Percentiles rank a stretch among this genome's conserved stretches.
Conservation (phyloP, 2,329 filamentous ascomycete species). For the Calonectria naviculata region DNA sequence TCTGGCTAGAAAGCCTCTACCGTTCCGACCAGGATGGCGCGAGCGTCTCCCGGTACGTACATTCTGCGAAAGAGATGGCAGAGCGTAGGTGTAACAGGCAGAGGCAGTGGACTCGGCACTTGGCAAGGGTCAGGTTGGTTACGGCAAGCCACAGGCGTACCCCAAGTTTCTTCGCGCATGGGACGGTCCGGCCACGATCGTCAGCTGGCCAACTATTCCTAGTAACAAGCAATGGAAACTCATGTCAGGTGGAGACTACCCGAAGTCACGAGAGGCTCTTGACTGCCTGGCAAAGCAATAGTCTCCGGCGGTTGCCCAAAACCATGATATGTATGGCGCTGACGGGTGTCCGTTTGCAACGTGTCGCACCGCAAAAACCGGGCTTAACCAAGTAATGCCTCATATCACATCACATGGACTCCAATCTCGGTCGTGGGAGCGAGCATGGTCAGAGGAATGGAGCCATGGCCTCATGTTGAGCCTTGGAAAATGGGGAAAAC, state of each 20-base stretch:
- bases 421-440: conserved; percentile 30
- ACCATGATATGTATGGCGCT: conserved; percentile 3
- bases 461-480: conserved; percentile 31
- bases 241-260: conserved; percentile 13
- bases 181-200: conserved; percentile 26
- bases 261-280: conserved; percentile 1
- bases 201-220: conserved; percentile 14
- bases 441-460: conserved; percentile 30
- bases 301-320: neutral
- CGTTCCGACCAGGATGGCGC: neutral
- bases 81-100: neutral
- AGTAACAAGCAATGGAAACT: neutral
- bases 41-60: conserved; percentile 4
- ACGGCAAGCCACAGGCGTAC: conserved; percentile 19
- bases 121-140: conserved; percentile 26
- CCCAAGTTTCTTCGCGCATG: conserved; percentile 14
- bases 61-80: neutral
- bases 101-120: conserved; percentile 6
- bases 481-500: conserved; percentile 28
- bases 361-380: conserved; percentile 12
- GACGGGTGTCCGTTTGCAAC: conserved; percentile 11
- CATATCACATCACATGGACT: conserved; percentile 24
- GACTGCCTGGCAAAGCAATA: conserved; percentile 3
- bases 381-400: conserved; percentile 15
- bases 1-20: neutral